phyloP scores from a whole-genome alignment of 306 rosid species.

The Phaseolus lunatus region DNA sequence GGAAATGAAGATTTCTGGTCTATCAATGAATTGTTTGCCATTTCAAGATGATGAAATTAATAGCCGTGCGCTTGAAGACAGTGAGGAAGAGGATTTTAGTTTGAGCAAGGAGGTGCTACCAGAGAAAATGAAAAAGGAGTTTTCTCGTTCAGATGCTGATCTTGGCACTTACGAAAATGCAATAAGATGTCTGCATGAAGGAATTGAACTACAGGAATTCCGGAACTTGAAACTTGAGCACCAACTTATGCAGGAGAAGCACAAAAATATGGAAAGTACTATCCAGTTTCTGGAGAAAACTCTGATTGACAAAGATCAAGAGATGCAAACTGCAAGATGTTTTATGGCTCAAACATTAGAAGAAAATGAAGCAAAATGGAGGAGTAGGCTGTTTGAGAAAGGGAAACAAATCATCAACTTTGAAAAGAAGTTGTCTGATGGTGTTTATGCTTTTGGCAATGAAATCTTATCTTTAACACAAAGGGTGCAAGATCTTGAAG shows the following conservation, averaged over 20 bases:
- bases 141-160: conserved; percentile 38
- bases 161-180: conserved; percentile 44
- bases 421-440: conserved; percentile 51
- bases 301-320: conserved; percentile 51
- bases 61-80: conserved; percentile 46
- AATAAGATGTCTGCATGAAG: conserved; percentile 53
- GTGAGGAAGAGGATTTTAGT: conserved; percentile 49
- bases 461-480: conserved; percentile 45
- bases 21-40: conserved; percentile 37
- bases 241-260: conserved; percentile 45
- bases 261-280: conserved; percentile 48
- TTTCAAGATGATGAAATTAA: conserved; percentile 44
- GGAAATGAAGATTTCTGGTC: conserved; percentile 46
- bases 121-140: conserved; percentile 43
- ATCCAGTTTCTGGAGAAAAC: conserved; percentile 47
- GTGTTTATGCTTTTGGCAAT: conserved; percentile 43
- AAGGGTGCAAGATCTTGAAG: conserved; percentile 53
- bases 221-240: conserved; percentile 46
- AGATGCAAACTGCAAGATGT: conserved; percentile 40
- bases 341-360: conserved; percentile 35
- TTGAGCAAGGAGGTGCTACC: conserved; percentile 40
- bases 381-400: conserved; percentile 42
- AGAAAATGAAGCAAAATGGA: conserved; percentile 53
- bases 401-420: conserved; percentile 47
- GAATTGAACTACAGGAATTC: conserved; percentile 50